A percentile compares a stretch with the other conserved stretches of the same genome.
Evolutionary conservation across 2,329 filamentous ascomycete species (phyloP).

Genomic region (Alternaria arborescens): DNA sequence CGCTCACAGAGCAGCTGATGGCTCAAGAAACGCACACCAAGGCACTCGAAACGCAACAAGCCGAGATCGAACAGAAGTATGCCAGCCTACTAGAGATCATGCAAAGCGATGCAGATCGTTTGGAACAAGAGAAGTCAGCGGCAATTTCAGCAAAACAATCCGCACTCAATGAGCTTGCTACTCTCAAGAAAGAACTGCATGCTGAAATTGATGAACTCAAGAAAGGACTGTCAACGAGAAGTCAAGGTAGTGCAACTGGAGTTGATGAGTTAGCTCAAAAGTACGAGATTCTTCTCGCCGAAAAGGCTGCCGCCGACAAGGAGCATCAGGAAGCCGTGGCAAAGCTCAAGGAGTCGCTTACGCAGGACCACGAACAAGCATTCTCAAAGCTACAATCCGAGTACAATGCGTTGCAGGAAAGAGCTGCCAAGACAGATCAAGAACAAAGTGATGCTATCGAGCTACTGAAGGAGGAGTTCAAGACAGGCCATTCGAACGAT

Average conservation of each 20-base stretch:
- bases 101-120: conserved; percentile 33
- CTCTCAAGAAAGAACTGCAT: conserved; percentile 33
- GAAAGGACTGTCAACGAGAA: conserved; percentile 27
- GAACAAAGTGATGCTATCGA: conserved; percentile 45
- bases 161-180: conserved; percentile 35
- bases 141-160: conserved; percentile 35
- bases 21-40: conserved; percentile 33
- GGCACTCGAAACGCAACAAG: conserved; percentile 34
- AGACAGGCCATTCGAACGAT: conserved; percentile 41
- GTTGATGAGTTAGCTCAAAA: conserved; percentile 34
- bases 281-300: conserved; percentile 38
- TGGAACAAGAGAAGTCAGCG: conserved; percentile 41
- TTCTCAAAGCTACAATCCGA: conserved; percentile 37
- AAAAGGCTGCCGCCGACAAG: conserved; percentile 39
- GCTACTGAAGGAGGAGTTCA: conserved; percentile 40
- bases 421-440: conserved; percentile 36
- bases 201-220: conserved; percentile 32
- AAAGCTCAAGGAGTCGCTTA: conserved; percentile 37
- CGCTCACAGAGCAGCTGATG: conserved; percentile 25
- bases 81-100: conserved; percentile 40
- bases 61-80: conserved; percentile 44
- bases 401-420: conserved; percentile 32
- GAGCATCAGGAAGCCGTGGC: conserved; percentile 41
- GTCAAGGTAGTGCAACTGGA: conserved; percentile 26
- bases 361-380: conserved; percentile 37